A percentile compares a stretch with the other conserved stretches of the same genome.
Conservation (phyloP, 1,284 basidiomycete species). For the Xanthoconium separans region DNA sequence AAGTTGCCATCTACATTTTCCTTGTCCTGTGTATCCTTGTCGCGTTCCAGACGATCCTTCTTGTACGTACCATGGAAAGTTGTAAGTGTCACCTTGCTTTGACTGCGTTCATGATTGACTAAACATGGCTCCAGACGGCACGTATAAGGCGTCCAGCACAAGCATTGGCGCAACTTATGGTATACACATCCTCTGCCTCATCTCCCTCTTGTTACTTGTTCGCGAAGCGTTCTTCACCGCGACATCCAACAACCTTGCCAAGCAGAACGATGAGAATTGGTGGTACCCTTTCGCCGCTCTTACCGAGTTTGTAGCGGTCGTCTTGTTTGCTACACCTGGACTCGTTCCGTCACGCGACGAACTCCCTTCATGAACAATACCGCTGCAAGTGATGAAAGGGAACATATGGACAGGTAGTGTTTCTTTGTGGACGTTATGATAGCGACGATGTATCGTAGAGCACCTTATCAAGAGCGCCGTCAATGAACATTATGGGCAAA, state of each 20-base stretch:
- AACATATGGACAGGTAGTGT: not conserved
- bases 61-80: constrained; percentile 27
- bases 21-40: constrained; percentile 42
- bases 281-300: constrained; percentile 49
- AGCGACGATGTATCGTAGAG: not conserved
- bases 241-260: constrained; percentile 30
- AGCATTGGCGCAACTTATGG: constrained; percentile 36
- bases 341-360: constrained; percentile 39
- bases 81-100: constrained; percentile 17
- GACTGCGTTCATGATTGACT: not conserved
- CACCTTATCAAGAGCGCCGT: not conserved
- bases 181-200: constrained; percentile 35
- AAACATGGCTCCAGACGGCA: constrained; percentile 16
- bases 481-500: not conserved
- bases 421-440: not conserved
- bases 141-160: constrained; percentile 17
- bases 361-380: constrained; percentile 19
- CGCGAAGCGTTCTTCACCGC: constrained; percentile 42
- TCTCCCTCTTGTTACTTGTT: constrained; percentile 40
- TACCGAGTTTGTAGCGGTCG: constrained; percentile 43
- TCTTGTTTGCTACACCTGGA: constrained; percentile 41
- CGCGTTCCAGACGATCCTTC: constrained; percentile 37
- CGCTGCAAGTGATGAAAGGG: not conserved
- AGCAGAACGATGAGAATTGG: constrained; percentile 39
- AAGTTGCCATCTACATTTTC: constrained; percentile 44